These are phyloP conservation scores for Tuber melanosporum DNA, from an alignment of 495 filamentous ascomycete species.

Conservation along the genomic window DNA sequence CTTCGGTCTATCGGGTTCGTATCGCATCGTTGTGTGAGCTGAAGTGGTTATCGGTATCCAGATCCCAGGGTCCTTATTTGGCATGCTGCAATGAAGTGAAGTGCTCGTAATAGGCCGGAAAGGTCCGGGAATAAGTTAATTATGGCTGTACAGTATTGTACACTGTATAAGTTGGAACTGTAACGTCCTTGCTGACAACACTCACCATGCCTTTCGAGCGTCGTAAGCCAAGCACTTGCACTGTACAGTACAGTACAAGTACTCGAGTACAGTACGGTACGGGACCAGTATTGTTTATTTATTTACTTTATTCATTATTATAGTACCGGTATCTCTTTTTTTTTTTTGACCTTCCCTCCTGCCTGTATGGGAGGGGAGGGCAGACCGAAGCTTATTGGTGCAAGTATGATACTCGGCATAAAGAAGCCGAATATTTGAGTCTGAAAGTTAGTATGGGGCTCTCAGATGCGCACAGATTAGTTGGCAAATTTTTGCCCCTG, in stretches of 20 bases:
- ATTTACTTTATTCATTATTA: constrained; percentile 6
- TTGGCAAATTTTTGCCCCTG: too few species aligned
- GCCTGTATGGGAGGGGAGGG: constrained; percentile 9
- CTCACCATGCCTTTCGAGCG: not conserved
- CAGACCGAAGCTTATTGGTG: constrained; percentile 1
- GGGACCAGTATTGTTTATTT: constrained; percentile 3
- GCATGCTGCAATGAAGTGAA: not conserved
- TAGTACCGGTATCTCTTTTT: not conserved
- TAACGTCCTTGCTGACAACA: not conserved
- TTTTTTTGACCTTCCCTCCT: constrained; percentile 11
- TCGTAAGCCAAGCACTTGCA: constrained; percentile 1
- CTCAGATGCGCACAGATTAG: too few species aligned
- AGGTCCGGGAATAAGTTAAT: constrained; percentile 2
- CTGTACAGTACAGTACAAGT: too few species aligned
- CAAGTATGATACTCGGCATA: not conserved
- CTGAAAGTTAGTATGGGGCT: too few species aligned
- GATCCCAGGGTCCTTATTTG: not conserved
- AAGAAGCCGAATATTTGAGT: too few species aligned
- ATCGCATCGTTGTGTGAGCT: constrained; percentile 4
- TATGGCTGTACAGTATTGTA: not conserved
- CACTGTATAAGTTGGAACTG: not conserved
- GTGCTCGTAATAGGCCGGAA: not conserved
- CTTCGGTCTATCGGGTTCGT: not conserved
- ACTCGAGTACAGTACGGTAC: too few species aligned
- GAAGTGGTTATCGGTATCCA: not conserved